These are phyloP conservation scores for Cicer bijugum DNA, from an alignment of 306 rosid species.

Conservation along the genomic window DNA sequence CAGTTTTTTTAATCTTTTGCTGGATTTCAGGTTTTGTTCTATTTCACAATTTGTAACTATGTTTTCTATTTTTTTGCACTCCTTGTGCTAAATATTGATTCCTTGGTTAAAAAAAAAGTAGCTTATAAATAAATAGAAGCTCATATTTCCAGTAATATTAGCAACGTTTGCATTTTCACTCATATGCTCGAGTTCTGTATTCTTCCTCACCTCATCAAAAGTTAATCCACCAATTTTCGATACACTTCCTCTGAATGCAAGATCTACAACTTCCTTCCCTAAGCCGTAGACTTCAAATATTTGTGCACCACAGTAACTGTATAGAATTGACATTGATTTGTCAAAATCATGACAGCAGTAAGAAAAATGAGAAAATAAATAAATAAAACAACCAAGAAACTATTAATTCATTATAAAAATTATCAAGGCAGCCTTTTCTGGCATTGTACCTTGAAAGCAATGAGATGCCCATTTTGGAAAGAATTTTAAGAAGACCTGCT, in stretches of 20 bases:
- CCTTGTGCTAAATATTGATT: neutral
- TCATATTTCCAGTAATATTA: slow-evolving; percentile 11
- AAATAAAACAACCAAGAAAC: slow-evolving; percentile 32
- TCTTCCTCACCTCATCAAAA: slow-evolving; percentile 86
- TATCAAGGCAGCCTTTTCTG: neutral
- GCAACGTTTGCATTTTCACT: slow-evolving; percentile 31
- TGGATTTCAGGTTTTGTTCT: neutral
- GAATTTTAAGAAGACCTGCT: slow-evolving; percentile 94
- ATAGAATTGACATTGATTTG: slow-evolving; percentile 45
- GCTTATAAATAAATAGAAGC: slow-evolving; percentile 16
- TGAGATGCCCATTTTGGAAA: slow-evolving; percentile 97
- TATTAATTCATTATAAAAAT: neutral
- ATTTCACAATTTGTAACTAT: neutral
- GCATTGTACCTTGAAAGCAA: slow-evolving; percentile 83
- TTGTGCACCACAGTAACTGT: slow-evolving; percentile 97
- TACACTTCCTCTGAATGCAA: slow-evolving; percentile 87
- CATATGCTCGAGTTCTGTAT: slow-evolving; percentile 37
- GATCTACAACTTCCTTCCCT: slow-evolving; percentile 88
- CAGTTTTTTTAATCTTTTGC: neutral
- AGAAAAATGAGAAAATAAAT: slow-evolving; percentile 23
- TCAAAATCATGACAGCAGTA: slow-evolving; percentile 31
- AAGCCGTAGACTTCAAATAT: slow-evolving; percentile 95
- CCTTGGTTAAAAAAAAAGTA: neutral
- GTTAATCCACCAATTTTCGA: slow-evolving; percentile 93
- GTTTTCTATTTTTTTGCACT: neutral